Percentiles rank a stretch among this genome's conserved stretches.
These are phyloP conservation scores for Rhizopogon sp. DNA, from an alignment of 768 basidiomycete genomes.

Conservation along the genomic window DNA sequence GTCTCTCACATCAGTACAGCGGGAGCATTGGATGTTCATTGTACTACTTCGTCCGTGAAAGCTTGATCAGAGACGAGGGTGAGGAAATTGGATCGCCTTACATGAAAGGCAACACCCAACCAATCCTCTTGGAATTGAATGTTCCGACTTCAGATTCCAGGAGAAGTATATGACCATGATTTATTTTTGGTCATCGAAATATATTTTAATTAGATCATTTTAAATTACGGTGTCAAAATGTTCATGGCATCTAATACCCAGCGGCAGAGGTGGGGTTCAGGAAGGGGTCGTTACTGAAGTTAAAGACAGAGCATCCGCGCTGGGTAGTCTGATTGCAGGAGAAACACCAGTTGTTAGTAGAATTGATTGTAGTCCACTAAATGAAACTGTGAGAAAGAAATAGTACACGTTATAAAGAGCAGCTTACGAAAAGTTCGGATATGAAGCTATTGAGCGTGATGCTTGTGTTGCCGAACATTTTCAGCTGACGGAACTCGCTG, in stretches of 20 bases:
- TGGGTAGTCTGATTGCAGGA: slow-evolving; percentile 9
- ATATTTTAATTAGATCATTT: neutral
- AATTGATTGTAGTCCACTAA: slow-evolving; percentile 8
- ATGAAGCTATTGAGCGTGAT: slow-evolving; percentile 2
- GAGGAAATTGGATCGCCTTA: no score
- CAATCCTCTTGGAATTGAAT: neutral
- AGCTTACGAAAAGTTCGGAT: neutral
- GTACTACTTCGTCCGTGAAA: neutral
- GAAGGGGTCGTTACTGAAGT: slow-evolving; percentile 6
- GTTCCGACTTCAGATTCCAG: neutral
- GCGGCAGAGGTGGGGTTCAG: neutral
- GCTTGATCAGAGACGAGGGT: neutral
- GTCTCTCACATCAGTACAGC: neutral
- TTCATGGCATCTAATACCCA: neutral
- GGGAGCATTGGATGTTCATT: neutral
- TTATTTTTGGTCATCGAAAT: neutral
- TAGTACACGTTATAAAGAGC: no score
- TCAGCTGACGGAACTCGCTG: slow-evolving; percentile 50
- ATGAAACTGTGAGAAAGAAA: neutral
- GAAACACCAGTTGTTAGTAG: slow-evolving; percentile 13
- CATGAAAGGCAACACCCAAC: no score
- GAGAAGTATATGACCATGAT: neutral
- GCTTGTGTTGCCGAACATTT: slow-evolving; percentile 47
- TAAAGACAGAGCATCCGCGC: slow-evolving; percentile 8
- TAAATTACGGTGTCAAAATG: neutral